Conservation (phyloP, 371 early-diverging fungal genomes). For the Dichotomocladium elegans region DNA sequence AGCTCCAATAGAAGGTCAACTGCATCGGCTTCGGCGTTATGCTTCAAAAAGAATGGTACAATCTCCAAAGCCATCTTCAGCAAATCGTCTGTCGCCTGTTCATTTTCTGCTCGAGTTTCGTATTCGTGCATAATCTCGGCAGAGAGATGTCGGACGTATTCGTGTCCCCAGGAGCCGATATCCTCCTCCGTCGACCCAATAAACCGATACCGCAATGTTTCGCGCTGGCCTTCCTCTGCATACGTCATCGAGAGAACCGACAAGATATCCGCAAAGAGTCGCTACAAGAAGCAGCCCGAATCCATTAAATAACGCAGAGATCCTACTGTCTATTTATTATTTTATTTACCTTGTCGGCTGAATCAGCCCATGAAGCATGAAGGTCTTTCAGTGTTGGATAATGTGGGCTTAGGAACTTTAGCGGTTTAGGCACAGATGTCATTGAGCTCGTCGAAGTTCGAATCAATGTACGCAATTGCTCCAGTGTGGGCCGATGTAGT, state of each 20-base stretch:
- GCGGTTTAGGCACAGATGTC: slow-evolving; percentile 98
- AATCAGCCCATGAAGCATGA: slow-evolving; percentile 73
- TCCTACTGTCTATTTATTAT: too few relatives aligned
- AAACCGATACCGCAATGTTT: slow-evolving; percentile 82
- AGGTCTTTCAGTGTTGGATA: slow-evolving; percentile 70
- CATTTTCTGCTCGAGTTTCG: slow-evolving; percentile 54
- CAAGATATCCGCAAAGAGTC: slow-evolving; percentile 88
- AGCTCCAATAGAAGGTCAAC: slow-evolving; percentile 92
- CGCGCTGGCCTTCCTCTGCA: slow-evolving; percentile 78
- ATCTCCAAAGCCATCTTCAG: slow-evolving; percentile 74
- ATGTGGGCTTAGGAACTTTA: slow-evolving; percentile 90
- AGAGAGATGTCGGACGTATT: slow-evolving; percentile 95
- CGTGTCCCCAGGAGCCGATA: slow-evolving; percentile 97
- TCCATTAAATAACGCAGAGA: too few relatives aligned
- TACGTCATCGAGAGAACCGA: slow-evolving; percentile 96
- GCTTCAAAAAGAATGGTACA: slow-evolving; percentile 91
- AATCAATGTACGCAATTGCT: slow-evolving; percentile 83
- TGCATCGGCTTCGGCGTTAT: slow-evolving; percentile 98
- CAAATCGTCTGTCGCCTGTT: slow-evolving; percentile 61
- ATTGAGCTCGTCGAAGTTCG: slow-evolving; percentile 94
- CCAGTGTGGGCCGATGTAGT: slow-evolving; percentile 83
- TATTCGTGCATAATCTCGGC: slow-evolving; percentile 90
- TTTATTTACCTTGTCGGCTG: slow-evolving; percentile 65
- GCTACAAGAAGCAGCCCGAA: too few relatives aligned
- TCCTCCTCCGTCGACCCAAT: slow-evolving; percentile 74